Percentiles rank a stretch among this genome's conserved stretches.
Conservation (phyloP, 768 basidiomycete genomes). For the Bullera alba region DNA sequence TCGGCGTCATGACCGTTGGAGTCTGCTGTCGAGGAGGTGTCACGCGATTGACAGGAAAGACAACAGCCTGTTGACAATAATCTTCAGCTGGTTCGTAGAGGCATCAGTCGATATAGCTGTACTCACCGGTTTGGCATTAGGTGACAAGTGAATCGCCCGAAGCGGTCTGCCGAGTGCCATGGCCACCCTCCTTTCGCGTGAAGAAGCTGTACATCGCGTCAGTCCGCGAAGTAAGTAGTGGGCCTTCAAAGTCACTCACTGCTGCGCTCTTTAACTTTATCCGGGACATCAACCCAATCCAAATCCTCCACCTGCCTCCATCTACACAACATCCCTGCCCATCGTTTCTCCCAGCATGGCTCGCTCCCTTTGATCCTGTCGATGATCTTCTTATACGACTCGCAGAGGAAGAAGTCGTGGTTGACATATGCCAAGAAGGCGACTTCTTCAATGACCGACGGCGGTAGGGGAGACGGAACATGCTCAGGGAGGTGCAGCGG, state of each 20-base stretch:
- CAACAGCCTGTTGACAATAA: too few relatives aligned
- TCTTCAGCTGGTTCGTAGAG: not conserved
- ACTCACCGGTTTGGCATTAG: too few relatives aligned
- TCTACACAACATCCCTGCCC: conserved; percentile 24
- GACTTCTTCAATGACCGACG: conserved; percentile 15
- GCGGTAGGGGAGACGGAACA: conserved; percentile 4
- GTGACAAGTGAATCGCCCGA: conserved; percentile 22
- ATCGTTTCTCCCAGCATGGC: conserved; percentile 33
- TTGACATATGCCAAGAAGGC: conserved; percentile 24
- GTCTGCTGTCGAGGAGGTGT: too few relatives aligned
- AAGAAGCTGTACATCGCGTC: too few relatives aligned
- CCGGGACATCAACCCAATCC: conserved; percentile 24
- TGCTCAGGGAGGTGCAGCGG: conserved; percentile 4
- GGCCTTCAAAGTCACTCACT: not conserved
- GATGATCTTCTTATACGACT: conserved; percentile 12
- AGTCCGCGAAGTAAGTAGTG: too few relatives aligned
- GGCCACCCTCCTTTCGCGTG: too few relatives aligned
- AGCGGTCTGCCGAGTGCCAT: too few relatives aligned
- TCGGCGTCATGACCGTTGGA: too few relatives aligned
- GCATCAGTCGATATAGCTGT: conserved; percentile 3
- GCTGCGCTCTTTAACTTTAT: not conserved
- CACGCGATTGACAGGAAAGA: too few relatives aligned
- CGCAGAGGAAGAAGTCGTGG: conserved; percentile 17
- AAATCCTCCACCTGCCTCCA: conserved; percentile 28
- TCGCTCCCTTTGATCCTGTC: conserved; percentile 3